Base-by-base conservation (phyloP, 129 eudicot species). In the Solidago caesia region DNA sequence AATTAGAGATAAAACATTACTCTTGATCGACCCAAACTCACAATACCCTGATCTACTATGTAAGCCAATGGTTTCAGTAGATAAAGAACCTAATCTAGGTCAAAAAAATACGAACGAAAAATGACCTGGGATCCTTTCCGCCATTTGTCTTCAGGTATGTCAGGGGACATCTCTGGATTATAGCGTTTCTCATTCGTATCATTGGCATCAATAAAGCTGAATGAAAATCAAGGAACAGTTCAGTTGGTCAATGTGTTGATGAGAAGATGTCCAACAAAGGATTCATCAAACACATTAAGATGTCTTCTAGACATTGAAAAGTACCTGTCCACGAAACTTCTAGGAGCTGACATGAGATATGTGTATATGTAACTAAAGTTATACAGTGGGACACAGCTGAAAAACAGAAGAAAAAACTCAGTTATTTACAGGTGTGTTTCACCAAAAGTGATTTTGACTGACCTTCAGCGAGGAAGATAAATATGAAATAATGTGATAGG, bases 241-340 rank as follows among this genome's bases (percentile, higher is more conserved):
- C 57, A 7, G 2, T 70, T 39, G 16, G 66, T 73, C 52, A 60
- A 55, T 39, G 10, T 46, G 46, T 61, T 59, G 33, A 68, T 7
- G 8, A 46, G 16, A 29, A 57, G 41, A 55, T 45, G 68, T 25
- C 27, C 47, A 53, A 51, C 56, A 14, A 66, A 43, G 42, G n/a
- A 65, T 51, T 65, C 42, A 55, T 45, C 15, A 42, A 70, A 26
- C 11, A 56, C 53, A 56, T 15, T 43, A 14, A 45, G n/a, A 47
- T 29, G 44, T 16, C 49, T 4, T 42, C 25, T 68, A 8, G 25
- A 82, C 21, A 47, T n/a, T 16, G 26, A 26, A 26, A 44, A 74
- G 56, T 75, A 87, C 91, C 88, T 81, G 77, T 87, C 91, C 53
- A 86, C 83, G 14, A 78, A 87, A 81, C 88, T 87, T 82, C 72